Base-by-base conservation (phyloP, 805 yeast species). In the Dipodascopsis uninucleata region DNA sequence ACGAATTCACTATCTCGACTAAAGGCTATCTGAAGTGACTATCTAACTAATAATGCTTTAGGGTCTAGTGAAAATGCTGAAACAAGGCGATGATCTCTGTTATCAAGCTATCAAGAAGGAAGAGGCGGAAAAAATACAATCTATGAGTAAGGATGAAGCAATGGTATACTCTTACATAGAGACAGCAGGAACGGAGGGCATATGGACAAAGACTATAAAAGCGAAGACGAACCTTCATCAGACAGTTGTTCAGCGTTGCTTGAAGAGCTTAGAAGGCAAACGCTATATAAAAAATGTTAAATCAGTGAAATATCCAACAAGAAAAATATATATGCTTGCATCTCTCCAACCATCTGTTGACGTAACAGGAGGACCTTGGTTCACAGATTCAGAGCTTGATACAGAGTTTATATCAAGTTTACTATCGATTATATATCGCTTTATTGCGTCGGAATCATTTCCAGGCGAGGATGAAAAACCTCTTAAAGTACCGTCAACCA, bases 281-380 rank as follows among this genome's bases (percentile, higher is more conserved):
- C 71, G 90, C 40, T 81, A 76, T 62, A 88, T 94, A 64, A 93
- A 93, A 63, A 76, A 85, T 49, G 87, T 93, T 61, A 90, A 93
- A 62, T 79, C 86, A 20, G 97, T 93, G 25, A 90, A 85, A 60
- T 81, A 77, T 64, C 97, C 97, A 10, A 90, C 97, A 1, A 75
- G 98, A 54, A 93, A 93, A 61, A 90, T 93, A 26, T 94, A 90
- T 66, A 93, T 93, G 97, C 72, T 93, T 42, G 90, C 89, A 62
- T 81, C 86, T 60, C 70, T 93, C 55, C 96, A 88, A 62, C 98
- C 98, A 4, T 83, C 95, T 2, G 81, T 86, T 25, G 97, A 90
- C 55, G 93, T 93, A 29, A 93, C 97, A 0, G 98, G 98, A 53
- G 98, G 98, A 4, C 97, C 97, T 3, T 93, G 98, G 98, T 93